A percentile compares a stretch with the other conserved stretches of the same genome.
phyloP scores from a whole-genome alignment of 2,329 filamentous ascomycete species.

The Cytospora piceicola region DNA sequence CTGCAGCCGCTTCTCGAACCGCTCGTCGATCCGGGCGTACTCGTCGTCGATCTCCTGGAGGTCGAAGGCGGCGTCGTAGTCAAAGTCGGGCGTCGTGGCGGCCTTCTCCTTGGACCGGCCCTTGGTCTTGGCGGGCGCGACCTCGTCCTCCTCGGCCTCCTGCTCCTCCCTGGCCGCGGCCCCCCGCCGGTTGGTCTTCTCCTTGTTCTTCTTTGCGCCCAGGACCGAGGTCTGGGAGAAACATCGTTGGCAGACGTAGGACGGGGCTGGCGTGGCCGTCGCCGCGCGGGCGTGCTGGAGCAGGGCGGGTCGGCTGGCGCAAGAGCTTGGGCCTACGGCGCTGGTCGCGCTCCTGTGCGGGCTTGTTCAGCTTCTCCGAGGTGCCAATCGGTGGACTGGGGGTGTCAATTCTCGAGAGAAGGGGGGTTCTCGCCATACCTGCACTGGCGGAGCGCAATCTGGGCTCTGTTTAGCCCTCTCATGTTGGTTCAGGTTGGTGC shows the following conservation, averaged over 20 bases:
- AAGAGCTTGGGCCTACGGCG: slow-evolving; percentile 13
- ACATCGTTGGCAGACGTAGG: not conserved
- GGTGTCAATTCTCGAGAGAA: not conserved
- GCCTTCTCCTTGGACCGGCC: slow-evolving; percentile 27
- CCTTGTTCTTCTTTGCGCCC: slow-evolving; percentile 27
- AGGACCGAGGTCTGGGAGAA: slow-evolving; percentile 27
- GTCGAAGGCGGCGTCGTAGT: slow-evolving; percentile 38
- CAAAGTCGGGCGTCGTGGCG: slow-evolving; percentile 19
- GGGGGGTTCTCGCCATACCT: not conserved
- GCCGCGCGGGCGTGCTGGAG: not conserved
- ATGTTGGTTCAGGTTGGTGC: slow-evolving; percentile 13
- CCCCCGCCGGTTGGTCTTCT: slow-evolving; percentile 8
- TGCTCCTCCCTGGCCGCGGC: slow-evolving; percentile 11
- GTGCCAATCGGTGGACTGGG: not conserved
- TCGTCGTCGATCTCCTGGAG: slow-evolving; percentile 39
- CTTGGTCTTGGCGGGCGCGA: slow-evolving; percentile 9
- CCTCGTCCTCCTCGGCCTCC: slow-evolving; percentile 9
- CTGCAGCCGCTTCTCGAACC: slow-evolving; percentile 47
- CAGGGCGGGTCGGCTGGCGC: not conserved
- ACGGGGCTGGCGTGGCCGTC: not conserved
- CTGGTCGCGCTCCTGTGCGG: slow-evolving; percentile 12
- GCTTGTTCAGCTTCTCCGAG: slow-evolving; percentile 8
- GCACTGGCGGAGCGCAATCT: slow-evolving; percentile 20
- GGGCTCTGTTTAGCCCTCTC: slow-evolving; percentile 25
- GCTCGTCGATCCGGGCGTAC: slow-evolving; percentile 34